Evolutionary conservation across 257 asterid genomes (phyloP), one percentile per base, ranked within the genome.

Genomic region (Przewalskia tangutica): DNA sequence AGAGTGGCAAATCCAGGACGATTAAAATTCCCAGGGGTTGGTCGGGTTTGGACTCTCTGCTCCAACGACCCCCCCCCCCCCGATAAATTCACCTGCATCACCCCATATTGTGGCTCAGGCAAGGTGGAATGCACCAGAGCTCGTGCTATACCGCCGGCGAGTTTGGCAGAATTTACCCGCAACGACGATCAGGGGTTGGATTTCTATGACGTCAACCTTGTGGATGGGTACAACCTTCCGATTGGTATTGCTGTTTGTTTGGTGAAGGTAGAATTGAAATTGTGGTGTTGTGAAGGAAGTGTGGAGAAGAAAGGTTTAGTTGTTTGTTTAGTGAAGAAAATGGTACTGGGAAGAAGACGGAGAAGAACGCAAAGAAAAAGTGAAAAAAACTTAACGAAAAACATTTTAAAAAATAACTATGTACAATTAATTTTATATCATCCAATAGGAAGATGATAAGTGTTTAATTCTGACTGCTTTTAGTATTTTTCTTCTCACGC

Each of bases 151-250:
- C 98, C 98, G 0, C 98, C 98, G 12, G 98, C 98, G 36, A 88
- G 97, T 27, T 92, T 93, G 67, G 97, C 92, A 6, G 98, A 95
- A 84, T 95, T 95, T 89, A 95, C 98, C 1, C 90, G 93, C 11
- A 90, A 93, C 84, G 97, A 94, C 14, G 97, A 91, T 75, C 95
- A 89, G 79, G 97, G 98, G 0, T 83, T 95, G 12, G 97, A 95
- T 46, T 95, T 93, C 85, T 95, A 95, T 83, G 98, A 95, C 85
- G 98, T 93, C 27, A 93, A 97, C 88, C 86, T 94, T 4, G 98
- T 94, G 0, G 98, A 94, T 20, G 98, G 98, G 81, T 94, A 91
- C 90, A 94, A 94, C 88, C 85, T 95, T 70, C 98, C 97, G 10
- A 89, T 95, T 38, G 42, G 42, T 38, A 38, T 38, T 4, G 42